Base-by-base conservation (phyloP, 2,329 filamentous ascomycete species). In the Teratosphaeria pseudoeucalypti region DNA sequence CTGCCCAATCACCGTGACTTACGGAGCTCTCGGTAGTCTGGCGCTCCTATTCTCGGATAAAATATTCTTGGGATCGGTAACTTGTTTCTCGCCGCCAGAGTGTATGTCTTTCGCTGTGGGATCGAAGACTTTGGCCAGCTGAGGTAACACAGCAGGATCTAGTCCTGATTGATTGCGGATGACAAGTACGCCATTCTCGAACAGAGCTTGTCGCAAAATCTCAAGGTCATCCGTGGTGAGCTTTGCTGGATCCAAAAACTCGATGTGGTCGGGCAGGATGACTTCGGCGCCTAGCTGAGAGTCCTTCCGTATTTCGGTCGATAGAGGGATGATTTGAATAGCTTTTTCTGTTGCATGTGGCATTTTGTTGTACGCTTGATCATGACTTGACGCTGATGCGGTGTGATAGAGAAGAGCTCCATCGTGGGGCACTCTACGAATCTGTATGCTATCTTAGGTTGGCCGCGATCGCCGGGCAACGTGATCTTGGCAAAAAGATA, bases 1-100 rank as follows among this genome's bases (percentile, higher is more conserved):
- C 43, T 64, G 59, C 1, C 65, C 63, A 32, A 66, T 65, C 12
- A 66, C 60, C n/a, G 60, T 62, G 6, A 66, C 63, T 54, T 66
- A 63, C 2, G 63, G 63, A 6, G 63, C 63, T 16, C 57, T 54
- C 34, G 65, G 65, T 14, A 43, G 12, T 14, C 37, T 43, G 16
- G 11, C 37, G 16, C 37, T 43, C 11, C 37, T 16, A 12, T 14
- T 43, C 16, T 43, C 37, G 2, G 37, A 43, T n/a, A 43, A n/a
- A 6, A 43, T 43, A 5, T 43, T 2, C 64, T 56, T 52, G 59
- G 52, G 52, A 16, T 67, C 63, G 5, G 57, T 65, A 3, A 66
- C 61, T 43, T 62, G 59, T 47, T 64, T 63, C 27, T 58, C 56
- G 16, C 65, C 65, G 10, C 64, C 64, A 12, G 64, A 66, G 57